Conservation (phyloP, 805 yeast species). For the Candida ortonii region DNA sequence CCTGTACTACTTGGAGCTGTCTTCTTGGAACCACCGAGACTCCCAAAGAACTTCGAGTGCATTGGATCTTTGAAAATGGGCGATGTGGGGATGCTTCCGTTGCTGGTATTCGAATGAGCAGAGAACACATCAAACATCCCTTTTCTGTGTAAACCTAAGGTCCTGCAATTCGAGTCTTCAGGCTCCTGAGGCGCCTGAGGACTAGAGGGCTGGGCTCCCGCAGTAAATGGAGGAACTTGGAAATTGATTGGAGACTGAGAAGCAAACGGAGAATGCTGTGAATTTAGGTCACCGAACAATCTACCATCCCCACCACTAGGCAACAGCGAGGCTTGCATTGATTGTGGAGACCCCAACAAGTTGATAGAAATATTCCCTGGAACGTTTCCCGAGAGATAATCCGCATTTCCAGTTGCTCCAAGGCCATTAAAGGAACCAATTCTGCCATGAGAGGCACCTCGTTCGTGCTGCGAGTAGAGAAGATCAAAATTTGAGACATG, state of each 20-base stretch:
- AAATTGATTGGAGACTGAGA: conserved; percentile 15
- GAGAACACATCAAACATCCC: conserved; percentile 21
- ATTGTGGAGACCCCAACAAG: conserved; percentile 7
- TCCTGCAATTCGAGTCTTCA: conserved; percentile 13
- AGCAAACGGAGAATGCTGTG: conserved; percentile 19
- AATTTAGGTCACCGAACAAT: conserved; percentile 14
- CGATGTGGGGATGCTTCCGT: conserved; percentile 19
- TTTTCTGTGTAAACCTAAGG: conserved; percentile 11
- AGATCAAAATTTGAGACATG: conserved; percentile 18
- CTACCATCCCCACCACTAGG: conserved; percentile 7
- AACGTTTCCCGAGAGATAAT: conserved; percentile 2
- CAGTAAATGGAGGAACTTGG: conserved; percentile 8
- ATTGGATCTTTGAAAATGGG: conserved; percentile 19
- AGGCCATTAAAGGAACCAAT: conserved; percentile 3
- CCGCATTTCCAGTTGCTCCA: neutral
- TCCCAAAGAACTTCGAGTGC: conserved; percentile 21
- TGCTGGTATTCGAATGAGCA: conserved; percentile 17
- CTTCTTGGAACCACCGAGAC: conserved; percentile 13
- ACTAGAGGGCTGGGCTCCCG: no score
- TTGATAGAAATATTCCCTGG: conserved; percentile 5
- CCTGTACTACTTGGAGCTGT: conserved; percentile 14
- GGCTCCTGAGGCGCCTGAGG: conserved; percentile 4
- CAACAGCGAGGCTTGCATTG: conserved; percentile 5
- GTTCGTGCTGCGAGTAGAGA: conserved; percentile 5
- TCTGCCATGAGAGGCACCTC: conserved; percentile 7